phyloP scores from a whole-genome alignment of 139 green algal genomes.

The Nannochloris sp. region DNA sequence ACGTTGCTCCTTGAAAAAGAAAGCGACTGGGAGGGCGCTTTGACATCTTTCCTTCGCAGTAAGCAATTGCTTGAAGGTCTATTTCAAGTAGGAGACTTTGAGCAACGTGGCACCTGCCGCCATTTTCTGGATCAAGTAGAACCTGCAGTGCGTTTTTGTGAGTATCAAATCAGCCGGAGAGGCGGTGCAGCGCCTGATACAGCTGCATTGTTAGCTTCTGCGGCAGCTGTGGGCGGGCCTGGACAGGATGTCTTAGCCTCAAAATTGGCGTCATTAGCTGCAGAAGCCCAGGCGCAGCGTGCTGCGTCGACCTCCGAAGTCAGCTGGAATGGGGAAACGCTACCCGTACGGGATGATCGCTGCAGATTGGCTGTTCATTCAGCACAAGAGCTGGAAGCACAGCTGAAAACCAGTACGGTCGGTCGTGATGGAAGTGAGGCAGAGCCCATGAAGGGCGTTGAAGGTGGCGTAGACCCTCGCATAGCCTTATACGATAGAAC shows the following conservation, averaged over 20 bases:
- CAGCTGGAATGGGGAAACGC: conserved; percentile 47
- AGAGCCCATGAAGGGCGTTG: conserved; percentile 21
- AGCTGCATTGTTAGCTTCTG: conserved; percentile 8
- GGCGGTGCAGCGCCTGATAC: conserved; percentile 19
- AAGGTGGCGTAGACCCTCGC: conserved; percentile 26
- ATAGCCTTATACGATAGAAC: conserved; percentile 56
- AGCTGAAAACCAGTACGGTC: conserved; percentile 17
- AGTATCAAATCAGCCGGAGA: conserved; percentile 64
- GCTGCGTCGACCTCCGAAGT: conserved; percentile 39
- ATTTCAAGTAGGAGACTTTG: conserved; percentile 56
- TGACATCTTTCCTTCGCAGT: conserved; percentile 54
- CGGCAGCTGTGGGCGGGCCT: conserved; percentile 11
- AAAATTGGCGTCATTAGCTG: conserved; percentile 44
- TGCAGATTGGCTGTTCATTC: neutral
- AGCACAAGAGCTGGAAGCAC: conserved; percentile 28
- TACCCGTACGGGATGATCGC: conserved; percentile 46
- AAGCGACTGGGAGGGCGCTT: conserved; percentile 61
- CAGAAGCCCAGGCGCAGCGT: conserved; percentile 39
- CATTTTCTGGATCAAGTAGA: conserved; percentile 80
- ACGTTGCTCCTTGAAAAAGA: conserved; percentile 71
- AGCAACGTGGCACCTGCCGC: conserved; percentile 58
- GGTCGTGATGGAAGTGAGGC: neutral
- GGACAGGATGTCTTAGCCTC: conserved; percentile 16
- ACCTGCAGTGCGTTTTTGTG: conserved; percentile 71
- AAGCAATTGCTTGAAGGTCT: conserved; percentile 75